Evolutionary conservation across 192 early-diverging fungal species (phyloP), one percentile per base, ranked within the genome.

Genomic region (Phycomyces nitens): DNA sequence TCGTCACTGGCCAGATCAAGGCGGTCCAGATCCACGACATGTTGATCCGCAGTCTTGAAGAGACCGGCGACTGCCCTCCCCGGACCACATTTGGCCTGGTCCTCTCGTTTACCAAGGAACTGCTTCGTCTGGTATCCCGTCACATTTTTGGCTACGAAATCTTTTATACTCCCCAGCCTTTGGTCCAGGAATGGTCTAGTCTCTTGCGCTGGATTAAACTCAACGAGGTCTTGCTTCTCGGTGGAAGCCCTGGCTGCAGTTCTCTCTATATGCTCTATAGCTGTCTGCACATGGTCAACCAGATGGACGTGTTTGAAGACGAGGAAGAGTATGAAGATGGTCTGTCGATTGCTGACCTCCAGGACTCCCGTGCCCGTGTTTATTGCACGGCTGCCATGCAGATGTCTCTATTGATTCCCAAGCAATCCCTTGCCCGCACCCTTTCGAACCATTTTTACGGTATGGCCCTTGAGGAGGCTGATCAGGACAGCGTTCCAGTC

Each of bases 351-450:
- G 50, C 34, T 54, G 43, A 53, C n/a, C 16, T 44, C 5, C 22
- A 60, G 10, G 27, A 23, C 9, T 55, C 56, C 5, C 29, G 21
- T 15, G 62, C 62, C 6, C 69, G 69, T 23, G 52, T 53, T 23
- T 71, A 71, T 60, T 62, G 62, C 15, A 71, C 62, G 15, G 69
- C 69, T 11, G 69, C 69, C 40, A 53, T 71, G 22, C 69, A 71
- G n/a, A 41, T 71, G 51, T 62, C 69, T 9, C 34, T 71, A 0
- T 21, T 62, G 9, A 51, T 58, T 0, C 69, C 69, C 9, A 41
- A 23, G 8, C 49, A 27, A 23, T 57, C 56, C 15, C 20, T 71
- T 6, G 62, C 69, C 21, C 26, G 47, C 15, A 51, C 15, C 21
- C 29, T 57, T 26, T 58, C 62, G 4, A 29, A 42, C 40, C 55